Evolutionary conservation across 768 basidiomycete genomes (phyloP), one percentile per base, ranked within the genome.

Genomic region (Paxillus ammoniavirescens): DNA sequence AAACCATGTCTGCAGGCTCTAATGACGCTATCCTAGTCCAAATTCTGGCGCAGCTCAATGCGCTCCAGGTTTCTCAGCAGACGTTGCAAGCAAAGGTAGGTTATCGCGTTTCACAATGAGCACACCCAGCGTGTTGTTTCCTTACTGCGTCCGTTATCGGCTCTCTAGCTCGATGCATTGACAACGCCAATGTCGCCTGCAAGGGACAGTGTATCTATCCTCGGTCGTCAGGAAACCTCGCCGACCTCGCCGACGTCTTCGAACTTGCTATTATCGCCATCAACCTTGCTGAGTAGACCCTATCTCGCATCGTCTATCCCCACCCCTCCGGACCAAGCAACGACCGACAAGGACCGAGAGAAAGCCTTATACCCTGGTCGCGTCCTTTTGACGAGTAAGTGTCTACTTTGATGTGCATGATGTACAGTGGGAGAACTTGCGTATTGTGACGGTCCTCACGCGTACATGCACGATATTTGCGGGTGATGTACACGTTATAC

Each of bases 301-400:
- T 60, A 67, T 0, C 57, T 72, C 21, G 54, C 62, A 0, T 69
- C 71, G 8, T 58, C 74, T 37, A 60, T 65, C 5, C 65, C 68
- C 28, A 47, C 64, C 5, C 21, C 55, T 12, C 21, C 45, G n/a
- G 66, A 68, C 14, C 62, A 61, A 42, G 47, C 37, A 26, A 9
- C 55, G 15, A 48, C 59, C 36, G 87, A 88, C 52, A 88, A 77
- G 65, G 87, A 88, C 52, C 77, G 86, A 55, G 89, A 90, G 72
- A 89, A 77, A 62, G 61, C 81, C 30, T 68, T 94, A 18, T 97
- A 97, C 66, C 91, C 92, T 7, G 84, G 85, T 5, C 78, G 93
- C 35, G 88, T 95, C 26, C 77, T 91, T 54, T 75, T 96, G 18
- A 92, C 91, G 4, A 95, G 91, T 91, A 63, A 69, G 87, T 80